A percentile compares a stretch with the other conserved stretches of the same genome.
Conservation (phyloP, 2,329 filamentous ascomycete species). For the Drechslerella dactyloides region DNA sequence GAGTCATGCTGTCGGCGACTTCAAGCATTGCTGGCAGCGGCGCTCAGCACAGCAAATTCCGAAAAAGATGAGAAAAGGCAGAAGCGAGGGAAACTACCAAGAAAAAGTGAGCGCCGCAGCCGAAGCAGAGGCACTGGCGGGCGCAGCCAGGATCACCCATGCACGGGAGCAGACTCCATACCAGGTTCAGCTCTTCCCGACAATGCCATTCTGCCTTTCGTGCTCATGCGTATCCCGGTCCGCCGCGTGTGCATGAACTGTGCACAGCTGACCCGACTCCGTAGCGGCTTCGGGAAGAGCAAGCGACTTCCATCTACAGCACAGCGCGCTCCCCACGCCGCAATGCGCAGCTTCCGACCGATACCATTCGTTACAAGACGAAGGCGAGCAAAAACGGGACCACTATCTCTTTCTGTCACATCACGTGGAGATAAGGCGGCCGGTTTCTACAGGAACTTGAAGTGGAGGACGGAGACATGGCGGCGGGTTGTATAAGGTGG, state of each 20-base stretch:
- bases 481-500: background rate
- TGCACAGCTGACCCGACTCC: slow-evolving; percentile 5
- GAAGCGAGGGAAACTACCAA: slow-evolving; percentile 18
- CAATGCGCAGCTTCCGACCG: background rate
- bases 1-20: background rate
- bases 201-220: slow-evolving; percentile 4
- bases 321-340: slow-evolving; percentile 13
- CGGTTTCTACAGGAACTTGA: background rate
- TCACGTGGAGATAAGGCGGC: background rate
- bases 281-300: slow-evolving; percentile 45
- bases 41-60: slow-evolving; percentile 11
- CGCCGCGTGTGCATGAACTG: slow-evolving; percentile 21
- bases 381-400: background rate
- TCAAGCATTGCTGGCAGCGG: background rate
- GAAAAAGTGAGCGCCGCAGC: slow-evolving; percentile 9
- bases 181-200: slow-evolving; percentile 25
- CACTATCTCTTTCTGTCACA: background rate
- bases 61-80: slow-evolving; percentile 24
- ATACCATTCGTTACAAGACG: background rate
- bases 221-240: slow-evolving; percentile 20
- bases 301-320: slow-evolving; percentile 22
- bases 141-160: slow-evolving; percentile 38
- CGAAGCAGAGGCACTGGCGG: slow-evolving; percentile 6
- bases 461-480: background rate
- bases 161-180: slow-evolving; percentile 27